These are phyloP conservation scores for Parmelia sp. DNA, from an alignment of 495 filamentous ascomycete species.

Conservation along the genomic window DNA sequence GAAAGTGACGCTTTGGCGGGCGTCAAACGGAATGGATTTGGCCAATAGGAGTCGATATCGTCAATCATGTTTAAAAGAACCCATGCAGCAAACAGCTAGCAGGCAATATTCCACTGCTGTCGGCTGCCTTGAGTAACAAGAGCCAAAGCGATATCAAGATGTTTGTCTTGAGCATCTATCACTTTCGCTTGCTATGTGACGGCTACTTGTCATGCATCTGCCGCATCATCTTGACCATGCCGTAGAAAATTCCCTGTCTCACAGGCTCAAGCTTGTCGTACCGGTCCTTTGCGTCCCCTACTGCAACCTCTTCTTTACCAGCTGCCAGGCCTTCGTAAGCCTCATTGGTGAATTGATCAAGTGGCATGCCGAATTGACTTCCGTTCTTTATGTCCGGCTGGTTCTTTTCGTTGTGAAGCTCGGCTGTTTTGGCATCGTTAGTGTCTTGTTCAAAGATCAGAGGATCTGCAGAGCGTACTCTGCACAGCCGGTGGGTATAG, in stretches of 20 bases:
- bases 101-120: background rate
- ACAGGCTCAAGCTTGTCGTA: slow-evolving; percentile 25
- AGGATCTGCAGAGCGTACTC: slow-evolving; percentile 30
- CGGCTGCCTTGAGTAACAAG: background rate
- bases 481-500: slow-evolving; percentile 64
- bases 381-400: slow-evolving; percentile 31
- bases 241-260: slow-evolving; percentile 31
- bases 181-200: background rate
- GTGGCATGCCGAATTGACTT: slow-evolving; percentile 50
- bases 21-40: background rate
- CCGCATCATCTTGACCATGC: slow-evolving; percentile 16
- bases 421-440: slow-evolving; percentile 21
- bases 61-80: no score
- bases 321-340: slow-evolving; percentile 46
- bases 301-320: slow-evolving; percentile 43
- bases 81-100: no score
- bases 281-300: slow-evolving; percentile 25
- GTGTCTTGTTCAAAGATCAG: background rate
- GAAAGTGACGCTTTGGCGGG: background rate
- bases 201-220: slow-evolving; percentile 1
- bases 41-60: background rate
- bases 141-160: background rate
- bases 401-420: slow-evolving; percentile 40
- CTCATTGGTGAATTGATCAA: slow-evolving; percentile 52
- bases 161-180: background rate